Base-by-base conservation (phyloP, 495 filamentous ascomycete genomes). In the Talaromyces thailandensis region DNA sequence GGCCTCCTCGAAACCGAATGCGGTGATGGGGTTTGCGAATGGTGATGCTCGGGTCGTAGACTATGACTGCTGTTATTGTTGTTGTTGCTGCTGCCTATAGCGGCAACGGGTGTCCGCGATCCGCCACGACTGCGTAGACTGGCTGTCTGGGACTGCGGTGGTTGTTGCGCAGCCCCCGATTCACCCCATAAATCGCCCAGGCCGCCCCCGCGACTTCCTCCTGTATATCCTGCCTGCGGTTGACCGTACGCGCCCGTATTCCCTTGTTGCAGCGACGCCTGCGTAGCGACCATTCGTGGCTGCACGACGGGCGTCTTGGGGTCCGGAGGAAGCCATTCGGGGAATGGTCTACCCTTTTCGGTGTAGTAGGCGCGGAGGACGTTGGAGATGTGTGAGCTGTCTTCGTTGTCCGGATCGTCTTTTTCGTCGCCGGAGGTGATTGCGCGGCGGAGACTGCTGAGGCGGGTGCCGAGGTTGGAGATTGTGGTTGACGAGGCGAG, bases 351-450 rank as follows among this genome's bases (percentile, higher is more conserved):
- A 64, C 86, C 87, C 67, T 95, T 95, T 70, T 98, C 94, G 37
- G 77, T 84, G 78, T 98, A 98, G 81, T 98, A 96, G 62, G 86
- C 88, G 58, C 94, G 89, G n/a, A 98, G 86, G 14, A 96, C 93
- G 70, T 93, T 89, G 75, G 90, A 93, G 70, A 98, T 87, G 76
- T 96, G 92, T 1, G 92, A 93, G 78, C 94, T 89, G 76, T 96
- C 92, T 76, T 95, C 92, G 62, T 91, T 94, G 69, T 97, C 93
- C 64, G 81, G 79, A 67, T 82, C 78, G 67, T 81, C 78, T 28
- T 89, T 90, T 76, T 96, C 93, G 62, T 86, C 82, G 71, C 95
- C 93, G 68, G 86, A 81, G 61, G 92, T 87, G 71, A 94, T 87
- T 31, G 85, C 87, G 37, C 87, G 85, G 63, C 91, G 90, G 64